Evolutionary conservation across 2,329 filamentous ascomycete genomes (phyloP), one percentile per base, ranked within the genome.

Genomic region (Dothideomycetes sp.): DNA sequence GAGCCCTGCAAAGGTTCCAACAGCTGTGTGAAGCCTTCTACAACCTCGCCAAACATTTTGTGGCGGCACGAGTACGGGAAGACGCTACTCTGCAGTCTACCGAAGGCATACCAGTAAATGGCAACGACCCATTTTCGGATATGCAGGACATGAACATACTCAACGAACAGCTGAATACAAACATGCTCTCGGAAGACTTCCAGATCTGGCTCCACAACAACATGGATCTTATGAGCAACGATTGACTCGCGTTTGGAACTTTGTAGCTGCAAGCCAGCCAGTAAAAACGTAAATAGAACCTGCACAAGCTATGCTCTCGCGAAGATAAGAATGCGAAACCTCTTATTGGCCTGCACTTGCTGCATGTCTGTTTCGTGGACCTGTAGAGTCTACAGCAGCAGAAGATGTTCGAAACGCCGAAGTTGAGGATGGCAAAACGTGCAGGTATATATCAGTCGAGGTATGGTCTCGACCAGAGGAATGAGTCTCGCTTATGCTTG

Each of bases 321-420:
- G n/a, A n/a, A n/a, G n/a, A n/a, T n/a, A n/a, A n/a, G n/a, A n/a
- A n/a, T n/a, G n/a, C n/a, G n/a, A n/a, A n/a, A n/a, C n/a, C n/a
- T n/a, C n/a, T n/a, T n/a, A n/a, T n/a, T n/a, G n/a, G n/a, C n/a
- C n/a, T n/a, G n/a, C n/a, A n/a, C n/a, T n/a, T n/a, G n/a, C n/a
- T n/a, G 20, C 13, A 1, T 32, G 39, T 9, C 39, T 29, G n/a
- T 31, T 35, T 1, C 41, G 22, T 10, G 35, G 30, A 1, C 30
- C 19, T 7, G 11, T 11, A 2, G 28, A 17, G 17, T 59, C 54
- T 4, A 58, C 34, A 32, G 64, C 61, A 5, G 51, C 53, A 19
- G 69, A 73, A 1, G 70, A 69, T 1, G 76, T 80, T 7, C 71
- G 64, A 47, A 81, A 81, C 0, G 80, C 77, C 0, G 76, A 80